These are phyloP conservation scores for Hyaloraphidium curvatum DNA, from an alignment of 192 early-diverging fungal species.

Conservation along the genomic window DNA sequence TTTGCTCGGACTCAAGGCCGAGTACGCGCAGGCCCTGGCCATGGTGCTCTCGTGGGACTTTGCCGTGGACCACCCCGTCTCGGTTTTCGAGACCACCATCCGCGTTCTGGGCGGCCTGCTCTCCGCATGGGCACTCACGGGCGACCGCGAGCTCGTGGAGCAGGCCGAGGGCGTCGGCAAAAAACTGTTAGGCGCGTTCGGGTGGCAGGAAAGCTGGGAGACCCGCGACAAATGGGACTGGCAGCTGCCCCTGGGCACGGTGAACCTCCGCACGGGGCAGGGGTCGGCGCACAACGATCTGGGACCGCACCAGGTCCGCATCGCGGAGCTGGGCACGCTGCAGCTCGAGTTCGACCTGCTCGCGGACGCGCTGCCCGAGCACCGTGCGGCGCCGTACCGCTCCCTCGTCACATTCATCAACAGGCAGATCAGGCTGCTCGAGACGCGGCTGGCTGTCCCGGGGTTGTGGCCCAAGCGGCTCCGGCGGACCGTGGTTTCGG, in stretches of 20 bases:
- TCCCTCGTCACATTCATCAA: too few relatives aligned
- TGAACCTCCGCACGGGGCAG: neutral
- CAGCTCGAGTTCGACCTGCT: neutral
- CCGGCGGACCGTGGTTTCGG: too few relatives aligned
- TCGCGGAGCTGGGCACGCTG: neutral
- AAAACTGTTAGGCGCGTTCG: too few relatives aligned
- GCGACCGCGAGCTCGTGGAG: neutral
- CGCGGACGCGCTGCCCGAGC: neutral
- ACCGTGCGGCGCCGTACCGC: neutral
- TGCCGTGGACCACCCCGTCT: neutral
- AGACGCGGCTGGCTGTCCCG: neutral
- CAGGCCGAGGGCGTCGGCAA: neutral
- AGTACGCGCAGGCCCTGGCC: neutral
- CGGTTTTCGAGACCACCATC: neutral
- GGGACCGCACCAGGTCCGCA: neutral
- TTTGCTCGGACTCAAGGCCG: neutral
- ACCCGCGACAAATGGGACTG: too few relatives aligned
- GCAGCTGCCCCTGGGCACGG: neutral
- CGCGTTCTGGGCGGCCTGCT: neutral
- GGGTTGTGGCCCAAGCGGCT: neutral
- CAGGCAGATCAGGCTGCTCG: neutral
- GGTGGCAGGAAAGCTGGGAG: too few relatives aligned
- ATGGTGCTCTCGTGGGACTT: neutral
- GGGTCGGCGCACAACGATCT: neutral
- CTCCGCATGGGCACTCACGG: neutral